These are phyloP conservation scores for Lachancea dasiensis DNA, from an alignment of 805 yeast species.

Conservation along the genomic window DNA sequence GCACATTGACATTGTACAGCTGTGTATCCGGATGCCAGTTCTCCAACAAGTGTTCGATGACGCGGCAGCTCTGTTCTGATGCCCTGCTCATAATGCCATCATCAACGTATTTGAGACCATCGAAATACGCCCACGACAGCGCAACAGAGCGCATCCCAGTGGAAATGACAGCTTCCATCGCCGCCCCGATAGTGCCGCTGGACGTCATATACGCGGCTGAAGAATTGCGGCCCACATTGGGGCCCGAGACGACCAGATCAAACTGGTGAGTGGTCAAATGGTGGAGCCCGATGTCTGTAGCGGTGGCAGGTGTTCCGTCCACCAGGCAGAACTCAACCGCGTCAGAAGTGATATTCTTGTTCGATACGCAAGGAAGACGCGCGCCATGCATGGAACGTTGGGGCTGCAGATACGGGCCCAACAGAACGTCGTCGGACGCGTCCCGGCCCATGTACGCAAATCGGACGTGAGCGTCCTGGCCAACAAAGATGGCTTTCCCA, in stretches of 20 bases:
- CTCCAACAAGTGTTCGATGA: slow-evolving; percentile 52
- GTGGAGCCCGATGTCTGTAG: slow-evolving; percentile 84
- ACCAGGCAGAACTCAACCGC: slow-evolving; percentile 79
- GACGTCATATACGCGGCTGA: slow-evolving; percentile 83
- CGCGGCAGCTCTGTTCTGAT: slow-evolving; percentile 55
- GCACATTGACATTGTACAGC: slow-evolving; percentile 78
- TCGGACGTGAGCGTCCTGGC: slow-evolving; percentile 51
- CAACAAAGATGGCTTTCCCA: slow-evolving; percentile 94
- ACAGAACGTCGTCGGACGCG: slow-evolving; percentile 44
- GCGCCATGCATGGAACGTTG: slow-evolving; percentile 34
- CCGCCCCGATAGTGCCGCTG: slow-evolving; percentile 95
- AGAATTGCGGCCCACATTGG: slow-evolving; percentile 92
- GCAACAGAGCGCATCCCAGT: slow-evolving; percentile 67
- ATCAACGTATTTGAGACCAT: slow-evolving; percentile 43
- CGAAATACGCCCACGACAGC: slow-evolving; percentile 74
- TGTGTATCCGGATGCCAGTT: slow-evolving; percentile 60
- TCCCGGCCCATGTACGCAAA: slow-evolving; percentile 55
- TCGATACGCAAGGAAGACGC: slow-evolving; percentile 17
- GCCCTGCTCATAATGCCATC: slow-evolving; percentile 53
- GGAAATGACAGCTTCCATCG: slow-evolving; percentile 81
- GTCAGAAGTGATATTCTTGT: slow-evolving; percentile 23
- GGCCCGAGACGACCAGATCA: slow-evolving; percentile 89
- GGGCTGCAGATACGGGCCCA: slow-evolving; percentile 62
- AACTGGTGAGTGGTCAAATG: slow-evolving; percentile 54
- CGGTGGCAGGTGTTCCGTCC: slow-evolving; percentile 95